Evolutionary conservation across 768 basidiomycete species (phyloP), one percentile per base, ranked within the genome.

Genomic region (Boletus rubescentipes): DNA sequence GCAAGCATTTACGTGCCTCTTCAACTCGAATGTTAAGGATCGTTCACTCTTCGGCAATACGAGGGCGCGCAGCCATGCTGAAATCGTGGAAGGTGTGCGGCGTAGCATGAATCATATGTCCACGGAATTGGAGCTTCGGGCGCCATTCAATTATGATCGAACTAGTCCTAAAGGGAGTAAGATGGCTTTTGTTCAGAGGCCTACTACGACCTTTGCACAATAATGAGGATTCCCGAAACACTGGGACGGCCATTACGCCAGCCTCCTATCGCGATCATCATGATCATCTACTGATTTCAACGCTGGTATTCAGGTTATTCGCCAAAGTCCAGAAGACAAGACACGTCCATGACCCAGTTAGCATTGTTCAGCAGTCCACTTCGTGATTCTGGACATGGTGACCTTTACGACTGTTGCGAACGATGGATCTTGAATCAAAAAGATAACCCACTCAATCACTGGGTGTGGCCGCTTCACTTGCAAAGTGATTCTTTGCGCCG

Each of bases 161-260:
- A 29, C 36, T 46, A 38, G n/a, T 47, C 53, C 49, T 6, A 44
- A 58, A 41, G 29, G 29, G n/a, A n/a, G n/a, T n/a, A n/a, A n/a
- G n/a, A n/a, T n/a, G n/a, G 26, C 26, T 26, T 26, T 26, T 26
- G 26, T 26, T 26, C 26, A 26, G 26, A 26, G 26, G 26, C 26
- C 6, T 6, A 26, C 26, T 26, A 26, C 26, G 26, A 26, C 3
- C 26, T 26, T 26, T 26, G 26, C 6, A 26, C 26, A 26, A 6
- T 26, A 6, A 26, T 3, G 26, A 26, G n/a, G 26, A 26, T 26
- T 6, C 26, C 46, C 32, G 20, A 29, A 34, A 21, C 37, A 53
- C n/a, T 36, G 39, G 45, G 35, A 34, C 29, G n/a, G n/a, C 8
- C 31, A 14, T 29, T 51, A 34, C 38, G 21, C 39, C 23, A 29